Conservation (phyloP, 176 grass and related monocot species). For the Carex pumila region DNA sequence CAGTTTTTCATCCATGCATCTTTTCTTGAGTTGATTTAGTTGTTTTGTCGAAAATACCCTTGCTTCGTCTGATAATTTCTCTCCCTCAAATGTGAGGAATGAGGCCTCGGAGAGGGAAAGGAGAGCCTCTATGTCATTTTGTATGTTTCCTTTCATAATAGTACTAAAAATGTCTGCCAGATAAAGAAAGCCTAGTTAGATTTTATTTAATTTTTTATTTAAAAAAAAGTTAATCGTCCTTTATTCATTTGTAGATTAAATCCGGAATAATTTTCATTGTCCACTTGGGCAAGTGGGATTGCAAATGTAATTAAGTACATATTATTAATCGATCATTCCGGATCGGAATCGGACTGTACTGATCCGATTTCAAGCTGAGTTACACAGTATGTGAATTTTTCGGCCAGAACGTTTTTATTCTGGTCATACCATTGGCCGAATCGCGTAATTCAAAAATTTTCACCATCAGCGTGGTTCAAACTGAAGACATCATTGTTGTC, state of each 20-base stretch:
- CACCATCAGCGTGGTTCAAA: too few relatives aligned
- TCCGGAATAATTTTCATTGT: not conserved
- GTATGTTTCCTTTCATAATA: not conserved
- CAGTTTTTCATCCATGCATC: not conserved
- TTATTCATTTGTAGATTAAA: not conserved
- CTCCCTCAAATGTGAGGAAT: constrained; percentile 3
- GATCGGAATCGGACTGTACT: too few relatives aligned
- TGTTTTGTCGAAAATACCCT: not conserved
- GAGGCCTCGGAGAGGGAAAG: constrained; percentile 29
- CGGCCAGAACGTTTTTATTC: too few relatives aligned
- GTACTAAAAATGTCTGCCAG: not conserved
- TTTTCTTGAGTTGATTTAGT: not conserved
- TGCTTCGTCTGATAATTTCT: constrained; percentile 12
- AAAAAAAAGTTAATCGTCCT: not conserved
- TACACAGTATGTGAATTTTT: too few relatives aligned
- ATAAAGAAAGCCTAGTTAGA: not conserved
- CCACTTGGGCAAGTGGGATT: not conserved
- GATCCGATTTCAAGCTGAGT: too few relatives aligned
- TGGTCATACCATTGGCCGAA: too few relatives aligned
- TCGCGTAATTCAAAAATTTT: too few relatives aligned
- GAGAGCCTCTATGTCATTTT: not conserved
- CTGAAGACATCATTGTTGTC: too few relatives aligned
- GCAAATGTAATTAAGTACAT: not conserved
- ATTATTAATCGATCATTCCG: not conserved
- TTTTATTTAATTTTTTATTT: not conserved